Conservation (phyloP, 495 filamentous ascomycete genomes). For the Penicillium bialowiezense region DNA sequence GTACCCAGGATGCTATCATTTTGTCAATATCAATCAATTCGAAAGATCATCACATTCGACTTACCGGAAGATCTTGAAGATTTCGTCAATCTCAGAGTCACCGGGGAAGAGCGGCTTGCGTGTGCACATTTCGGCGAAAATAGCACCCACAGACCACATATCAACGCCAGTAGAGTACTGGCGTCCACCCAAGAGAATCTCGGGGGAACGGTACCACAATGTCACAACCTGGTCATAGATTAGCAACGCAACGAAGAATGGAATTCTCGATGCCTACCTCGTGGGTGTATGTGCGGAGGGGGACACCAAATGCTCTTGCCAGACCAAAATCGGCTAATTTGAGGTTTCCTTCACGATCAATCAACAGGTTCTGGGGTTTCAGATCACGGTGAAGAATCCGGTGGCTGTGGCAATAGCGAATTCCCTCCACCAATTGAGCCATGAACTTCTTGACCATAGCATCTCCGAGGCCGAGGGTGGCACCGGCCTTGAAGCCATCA, state of each 20-base stretch:
- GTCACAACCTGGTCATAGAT: slow-evolving; percentile 71
- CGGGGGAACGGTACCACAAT: slow-evolving; percentile 96
- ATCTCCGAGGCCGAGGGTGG: slow-evolving; percentile 77
- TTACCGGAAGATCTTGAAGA: slow-evolving; percentile 98
- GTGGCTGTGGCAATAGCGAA: slow-evolving; percentile 95
- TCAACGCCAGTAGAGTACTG: slow-evolving; percentile 99
- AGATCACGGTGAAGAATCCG: slow-evolving; percentile 92
- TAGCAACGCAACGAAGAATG: neutral
- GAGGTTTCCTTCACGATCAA: slow-evolving; percentile 90
- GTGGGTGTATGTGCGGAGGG: slow-evolving; percentile 94
- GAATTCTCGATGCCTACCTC: slow-evolving; percentile 52
- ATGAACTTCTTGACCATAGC: slow-evolving; percentile 98
- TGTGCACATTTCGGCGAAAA: slow-evolving; percentile 99
- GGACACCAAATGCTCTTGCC: slow-evolving; percentile 93
- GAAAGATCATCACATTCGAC: slow-evolving; percentile 9
- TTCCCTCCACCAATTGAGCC: slow-evolving; percentile 86
- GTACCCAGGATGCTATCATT: slow-evolving; percentile 77
- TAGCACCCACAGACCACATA: slow-evolving; percentile 99
- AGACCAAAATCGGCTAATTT: slow-evolving; percentile 98
- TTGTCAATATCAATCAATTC: neutral
- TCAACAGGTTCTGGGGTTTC: slow-evolving; percentile 97
- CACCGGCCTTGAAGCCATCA: slow-evolving; percentile 66
- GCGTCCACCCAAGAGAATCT: slow-evolving; percentile 93
- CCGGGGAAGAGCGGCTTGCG: slow-evolving; percentile 96
- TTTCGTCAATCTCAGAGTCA: slow-evolving; percentile 98